These are phyloP conservation scores for Lactifluus rugatus DNA, from an alignment of 768 basidiomycete species.

Conservation along the genomic window DNA sequence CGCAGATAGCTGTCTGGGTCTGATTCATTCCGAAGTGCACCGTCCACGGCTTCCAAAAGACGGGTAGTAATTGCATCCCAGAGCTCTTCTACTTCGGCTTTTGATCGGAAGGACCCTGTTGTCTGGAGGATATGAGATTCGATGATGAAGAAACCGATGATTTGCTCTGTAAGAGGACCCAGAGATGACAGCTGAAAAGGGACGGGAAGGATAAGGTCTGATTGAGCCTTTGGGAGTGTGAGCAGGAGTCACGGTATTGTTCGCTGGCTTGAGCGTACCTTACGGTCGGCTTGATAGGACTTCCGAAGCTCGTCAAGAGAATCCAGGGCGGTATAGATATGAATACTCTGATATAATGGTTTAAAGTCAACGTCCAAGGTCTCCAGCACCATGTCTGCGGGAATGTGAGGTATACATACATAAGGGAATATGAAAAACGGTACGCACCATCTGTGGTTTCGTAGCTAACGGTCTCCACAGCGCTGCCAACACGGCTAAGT, in stretches of 20 bases:
- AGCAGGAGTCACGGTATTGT: background rate
- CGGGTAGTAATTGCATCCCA: slow-evolving; percentile 82
- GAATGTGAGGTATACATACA: slow-evolving; percentile 13
- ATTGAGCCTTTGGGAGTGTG: slow-evolving; percentile 66
- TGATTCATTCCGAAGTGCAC: slow-evolving; percentile 59
- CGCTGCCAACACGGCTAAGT: slow-evolving; percentile 75
- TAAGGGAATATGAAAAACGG: background rate
- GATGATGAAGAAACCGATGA: slow-evolving; percentile 96
- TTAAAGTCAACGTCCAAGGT: slow-evolving; percentile 85
- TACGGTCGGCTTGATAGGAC: slow-evolving; percentile 95
- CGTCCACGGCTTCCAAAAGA: slow-evolving; percentile 62
- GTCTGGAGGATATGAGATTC: slow-evolving; percentile 88
- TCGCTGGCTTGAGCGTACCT: slow-evolving; percentile 37
- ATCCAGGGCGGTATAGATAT: slow-evolving; percentile 88
- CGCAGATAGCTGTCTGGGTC: slow-evolving; percentile 75
- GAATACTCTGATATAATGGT: slow-evolving; percentile 92
- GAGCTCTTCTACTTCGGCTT: slow-evolving; percentile 85
- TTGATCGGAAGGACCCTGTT: slow-evolving; percentile 81
- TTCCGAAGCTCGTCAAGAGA: slow-evolving; percentile 82
- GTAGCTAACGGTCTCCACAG: slow-evolving; percentile 83
- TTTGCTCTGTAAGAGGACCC: slow-evolving; percentile 76
- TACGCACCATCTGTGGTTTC: slow-evolving; percentile 90
- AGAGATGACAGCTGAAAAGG: slow-evolving; percentile 60
- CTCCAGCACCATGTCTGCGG: slow-evolving; percentile 78
- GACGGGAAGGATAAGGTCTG: slow-evolving; percentile 81